Evolutionary conservation across 2,329 filamentous ascomycete species (phyloP).

Genomic region (Fonsecaea pedrosoi): DNA sequence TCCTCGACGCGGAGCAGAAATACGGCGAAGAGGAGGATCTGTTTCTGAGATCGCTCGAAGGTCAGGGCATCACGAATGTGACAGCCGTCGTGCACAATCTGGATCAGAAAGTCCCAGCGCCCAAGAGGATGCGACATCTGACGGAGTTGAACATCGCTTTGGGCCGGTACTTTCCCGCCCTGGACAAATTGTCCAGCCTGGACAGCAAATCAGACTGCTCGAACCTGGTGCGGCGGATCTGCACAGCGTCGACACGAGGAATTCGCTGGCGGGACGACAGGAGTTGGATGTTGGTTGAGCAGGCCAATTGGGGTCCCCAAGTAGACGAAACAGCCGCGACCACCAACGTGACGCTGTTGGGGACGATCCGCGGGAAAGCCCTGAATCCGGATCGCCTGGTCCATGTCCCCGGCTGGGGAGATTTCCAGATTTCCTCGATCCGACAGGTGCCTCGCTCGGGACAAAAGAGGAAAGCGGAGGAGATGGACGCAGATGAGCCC

Average conservation of each 20-base stretch:
- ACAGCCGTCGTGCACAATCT: conserved; percentile 83
- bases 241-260: conserved; percentile 89
- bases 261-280: conserved; percentile 94
- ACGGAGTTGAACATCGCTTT: conserved; percentile 90
- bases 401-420: conserved; percentile 91
- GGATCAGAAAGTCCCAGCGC: conserved; percentile 77
- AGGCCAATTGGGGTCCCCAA: conserved; percentile 72
- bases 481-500: conserved; percentile 71
- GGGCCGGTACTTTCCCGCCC: conserved; percentile 89
- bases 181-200: conserved; percentile 88
- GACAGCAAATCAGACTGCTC: conserved; percentile 89
- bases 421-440: conserved; percentile 91
- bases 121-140: conserved; percentile 76
- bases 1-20: conserved; percentile 81
- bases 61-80: conserved; percentile 93
- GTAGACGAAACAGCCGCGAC: conserved; percentile 51
- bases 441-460: conserved; percentile 69
- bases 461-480: conserved; percentile 60
- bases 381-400: conserved; percentile 89
- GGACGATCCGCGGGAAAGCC: conserved; percentile 82
- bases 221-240: conserved; percentile 88
- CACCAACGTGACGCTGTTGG: conserved; percentile 75
- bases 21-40: conserved; percentile 85
- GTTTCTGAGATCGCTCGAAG: conserved; percentile 84
- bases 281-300: conserved; percentile 92